Percentiles rank a stretch among this genome's conserved stretches.
Evolutionary conservation across 1,284 basidiomycete genomes (phyloP).

Genomic region (Tranzscheliella williamsii): DNA sequence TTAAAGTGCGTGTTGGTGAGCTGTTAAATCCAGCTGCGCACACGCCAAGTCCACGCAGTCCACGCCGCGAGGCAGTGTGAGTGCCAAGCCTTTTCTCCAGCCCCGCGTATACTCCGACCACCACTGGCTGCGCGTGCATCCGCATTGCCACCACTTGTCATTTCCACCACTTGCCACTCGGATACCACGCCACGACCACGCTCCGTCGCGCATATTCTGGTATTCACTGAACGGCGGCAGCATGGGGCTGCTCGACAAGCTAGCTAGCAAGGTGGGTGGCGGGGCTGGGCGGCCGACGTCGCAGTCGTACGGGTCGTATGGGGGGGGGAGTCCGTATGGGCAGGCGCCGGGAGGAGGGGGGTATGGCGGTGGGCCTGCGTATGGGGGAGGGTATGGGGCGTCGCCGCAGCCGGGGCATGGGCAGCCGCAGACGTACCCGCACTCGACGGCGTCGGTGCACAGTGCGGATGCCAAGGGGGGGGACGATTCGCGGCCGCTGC

Average conservation of each 20-base stretch:
- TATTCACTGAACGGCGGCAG: neutral
- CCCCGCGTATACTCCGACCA: neutral
- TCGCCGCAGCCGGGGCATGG: conserved; percentile 3
- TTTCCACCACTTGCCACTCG: too few relatives aligned
- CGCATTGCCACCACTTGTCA: neutral
- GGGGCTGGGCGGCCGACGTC: conserved; percentile 15
- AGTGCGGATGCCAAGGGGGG: conserved; percentile 5
- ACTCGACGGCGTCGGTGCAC: conserved; percentile 3
- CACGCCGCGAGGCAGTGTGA: neutral
- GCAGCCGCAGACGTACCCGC: conserved; percentile 7
- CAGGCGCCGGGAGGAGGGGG: conserved; percentile 17
- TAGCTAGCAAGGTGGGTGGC: conserved; percentile 42
- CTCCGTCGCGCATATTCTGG: neutral
- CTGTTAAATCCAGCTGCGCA: neutral
- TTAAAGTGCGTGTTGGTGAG: too few relatives aligned
- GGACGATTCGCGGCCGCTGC: conserved; percentile 46
- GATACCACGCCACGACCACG: too few relatives aligned
- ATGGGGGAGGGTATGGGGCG: neutral
- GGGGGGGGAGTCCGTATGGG: conserved; percentile 17
- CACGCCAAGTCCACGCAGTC: neutral
- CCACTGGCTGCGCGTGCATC: neutral
- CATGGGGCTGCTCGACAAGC: conserved; percentile 53
- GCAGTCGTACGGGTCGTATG: conserved; percentile 15
- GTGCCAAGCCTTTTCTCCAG: neutral
- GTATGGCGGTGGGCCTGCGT: conserved; percentile 9